These are phyloP conservation scores for Peltaster fructicola DNA, from an alignment of 2,329 filamentous ascomycete species.

Conservation along the genomic window DNA sequence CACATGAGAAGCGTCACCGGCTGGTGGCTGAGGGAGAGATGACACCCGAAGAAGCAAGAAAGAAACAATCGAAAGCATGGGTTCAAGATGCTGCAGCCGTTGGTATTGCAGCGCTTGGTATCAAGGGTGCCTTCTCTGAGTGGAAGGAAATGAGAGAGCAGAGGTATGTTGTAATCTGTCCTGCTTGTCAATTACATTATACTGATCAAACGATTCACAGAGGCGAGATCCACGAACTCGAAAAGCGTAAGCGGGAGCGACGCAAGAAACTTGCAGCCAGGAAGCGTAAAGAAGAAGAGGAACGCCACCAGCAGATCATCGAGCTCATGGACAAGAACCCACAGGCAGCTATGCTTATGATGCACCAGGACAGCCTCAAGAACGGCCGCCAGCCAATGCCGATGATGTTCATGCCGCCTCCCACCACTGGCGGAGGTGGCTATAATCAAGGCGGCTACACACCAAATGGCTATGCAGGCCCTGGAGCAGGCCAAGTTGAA, in stretches of 20 bases:
- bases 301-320: conserved; percentile 22
- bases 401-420: conserved; percentile 4
- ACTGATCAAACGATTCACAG: conserved; percentile 12
- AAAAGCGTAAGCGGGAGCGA: conserved; percentile 23
- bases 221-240: conserved; percentile 33
- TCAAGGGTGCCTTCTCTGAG: conserved; percentile 47
- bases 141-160: conserved; percentile 52
- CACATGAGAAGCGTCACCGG: conserved; percentile 41
- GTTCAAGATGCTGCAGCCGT: conserved; percentile 48
- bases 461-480: too few species aligned
- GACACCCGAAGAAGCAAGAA: conserved; percentile 42
- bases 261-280: conserved; percentile 25
- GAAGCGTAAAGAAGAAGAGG: conserved; percentile 28
- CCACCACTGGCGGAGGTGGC: conserved; percentile 3
- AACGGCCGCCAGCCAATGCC: too few species aligned
- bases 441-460: conserved; percentile 2
- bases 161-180: conserved; percentile 27
- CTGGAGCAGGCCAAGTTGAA: conserved; percentile 7
- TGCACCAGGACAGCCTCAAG: conserved; percentile 10
- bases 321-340: conserved; percentile 15
- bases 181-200: conserved; percentile 3
- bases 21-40: conserved; percentile 47
- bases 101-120: conserved; percentile 48
- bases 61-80: conserved; percentile 44
- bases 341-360: conserved; percentile 11